These are phyloP conservation scores for Scortechinia acanthostroma DNA, from an alignment of 2,329 filamentous ascomycete species.

Conservation along the genomic window DNA sequence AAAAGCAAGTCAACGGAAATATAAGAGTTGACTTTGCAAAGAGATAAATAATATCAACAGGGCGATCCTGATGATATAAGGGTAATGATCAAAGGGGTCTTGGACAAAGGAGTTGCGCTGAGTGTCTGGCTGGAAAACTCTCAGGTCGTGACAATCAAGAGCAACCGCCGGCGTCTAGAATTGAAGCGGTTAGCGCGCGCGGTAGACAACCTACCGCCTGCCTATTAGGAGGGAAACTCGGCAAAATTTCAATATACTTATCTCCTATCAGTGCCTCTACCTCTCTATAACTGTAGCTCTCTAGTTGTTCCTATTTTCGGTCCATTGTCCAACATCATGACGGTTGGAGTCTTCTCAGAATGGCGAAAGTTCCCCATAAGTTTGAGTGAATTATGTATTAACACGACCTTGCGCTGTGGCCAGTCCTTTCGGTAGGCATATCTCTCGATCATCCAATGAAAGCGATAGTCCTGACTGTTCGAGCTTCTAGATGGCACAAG, in stretches of 20 bases:
- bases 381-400: constrained; percentile 81
- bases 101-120: not conserved
- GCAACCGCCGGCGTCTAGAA: not conserved
- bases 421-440: constrained; percentile 75
- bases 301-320: too few relatives aligned
- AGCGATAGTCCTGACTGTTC: too few relatives aligned
- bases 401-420: constrained; percentile 87
- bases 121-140: not conserved
- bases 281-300: too few relatives aligned
- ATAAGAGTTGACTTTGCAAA: too few relatives aligned
- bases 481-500: constrained; percentile 3
- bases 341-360: constrained; percentile 26
- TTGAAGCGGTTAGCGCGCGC: not conserved
- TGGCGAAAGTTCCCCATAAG: constrained; percentile 84
- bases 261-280: too few relatives aligned
- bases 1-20: not conserved
- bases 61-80: too few relatives aligned
- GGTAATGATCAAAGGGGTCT: constrained; percentile 1
- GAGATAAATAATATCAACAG: too few relatives aligned
- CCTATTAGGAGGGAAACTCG: too few relatives aligned
- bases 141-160: not conserved
- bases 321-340: too few relatives aligned
- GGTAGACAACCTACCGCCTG: not conserved
- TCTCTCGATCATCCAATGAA: too few relatives aligned
- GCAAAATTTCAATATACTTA: too few relatives aligned